Evolutionary conservation across 1,139 yeast species (phyloP).

Genomic region (Geotrichum europaeum): DNA sequence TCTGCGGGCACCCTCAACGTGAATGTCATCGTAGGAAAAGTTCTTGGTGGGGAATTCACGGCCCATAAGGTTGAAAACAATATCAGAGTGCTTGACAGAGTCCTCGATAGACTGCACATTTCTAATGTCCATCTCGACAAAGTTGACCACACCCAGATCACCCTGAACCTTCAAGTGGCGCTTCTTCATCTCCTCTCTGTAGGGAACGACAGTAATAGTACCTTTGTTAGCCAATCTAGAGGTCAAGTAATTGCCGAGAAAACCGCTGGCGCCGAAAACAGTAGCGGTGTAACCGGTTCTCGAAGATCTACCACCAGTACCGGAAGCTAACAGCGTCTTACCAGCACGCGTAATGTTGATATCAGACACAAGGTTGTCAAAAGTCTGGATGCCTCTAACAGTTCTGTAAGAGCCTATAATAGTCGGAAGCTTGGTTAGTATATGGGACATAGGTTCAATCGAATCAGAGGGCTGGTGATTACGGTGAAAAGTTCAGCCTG

Average conservation of each 20-base stretch:
- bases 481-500: background rate
- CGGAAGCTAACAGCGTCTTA: slow-evolving; percentile 61
- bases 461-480: background rate
- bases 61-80: slow-evolving; percentile 77
- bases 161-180: slow-evolving; percentile 79
- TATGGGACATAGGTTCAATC: background rate
- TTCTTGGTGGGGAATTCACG: slow-evolving; percentile 73
- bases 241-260: slow-evolving; percentile 66
- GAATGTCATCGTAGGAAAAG: slow-evolving; percentile 76
- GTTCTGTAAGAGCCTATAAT: slow-evolving; percentile 8
- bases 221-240: slow-evolving; percentile 79
- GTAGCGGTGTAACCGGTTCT: slow-evolving; percentile 91
- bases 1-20: slow-evolving; percentile 72
- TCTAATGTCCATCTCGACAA: slow-evolving; percentile 77
- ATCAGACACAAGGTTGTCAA: slow-evolving; percentile 46
- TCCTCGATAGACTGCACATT: slow-evolving; percentile 72
- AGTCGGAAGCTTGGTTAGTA: background rate
- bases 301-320: slow-evolving; percentile 76
- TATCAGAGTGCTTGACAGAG: slow-evolving; percentile 74
- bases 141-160: slow-evolving; percentile 82
- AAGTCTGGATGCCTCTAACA: slow-evolving; percentile 32
- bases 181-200: slow-evolving; percentile 71
- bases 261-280: slow-evolving; percentile 79
- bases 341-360: slow-evolving; percentile 72
- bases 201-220: slow-evolving; percentile 70